Base-by-base conservation (phyloP, 2,329 filamentous ascomycete genomes). In the Colletotrichum higginsianum region DNA sequence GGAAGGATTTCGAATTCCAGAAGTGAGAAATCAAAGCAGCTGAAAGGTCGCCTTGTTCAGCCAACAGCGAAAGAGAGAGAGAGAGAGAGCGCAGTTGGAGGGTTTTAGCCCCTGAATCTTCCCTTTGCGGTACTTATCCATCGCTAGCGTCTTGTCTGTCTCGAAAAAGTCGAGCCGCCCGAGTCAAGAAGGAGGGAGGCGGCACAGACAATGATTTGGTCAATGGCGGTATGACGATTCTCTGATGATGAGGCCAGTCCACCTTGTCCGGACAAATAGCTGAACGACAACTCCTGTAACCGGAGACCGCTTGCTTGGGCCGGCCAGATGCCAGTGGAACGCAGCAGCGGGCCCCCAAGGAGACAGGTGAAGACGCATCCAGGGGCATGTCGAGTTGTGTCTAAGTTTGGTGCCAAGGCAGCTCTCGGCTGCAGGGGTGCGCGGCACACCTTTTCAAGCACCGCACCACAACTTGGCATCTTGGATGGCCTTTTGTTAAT, bases 401-500 rank as follows among this genome's bases (percentile, higher is more conserved):
- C 68, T 71, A 55, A 64, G 44, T 71, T 71, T 68, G 68, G 65
- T 71, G 65, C 68, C 64, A 68, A 71, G 68, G 58, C 65, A 23
- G 55, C 18, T 53, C 56, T 53, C 50, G 46, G 55, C 52, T 71
- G 68, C 68, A 71, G 68, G 68, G 68, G 60, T 71, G 61, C 23
- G 65, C 58, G 68, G 68, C 52, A 60, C 65, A 68, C 68, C 65
- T 68, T 67, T 55, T 68, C 65, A 63, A 68, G 65, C 65, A 71
- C 65, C 58, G 38, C 65, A 71, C 65, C 40, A 63, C 58, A 26
- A 42, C 65, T 64, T 71, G 65, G 68, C 68, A 71, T 60, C 68
- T 68, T 71, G 68, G 65, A 68, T 63, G 58, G 68, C 60, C 65
- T 71, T 67, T 68, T 63, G 68, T 42, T 71, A 71, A 71, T 71